These are phyloP conservation scores for Venturia nashicola DNA, from an alignment of 2,329 filamentous ascomycete species.

Conservation along the genomic window DNA sequence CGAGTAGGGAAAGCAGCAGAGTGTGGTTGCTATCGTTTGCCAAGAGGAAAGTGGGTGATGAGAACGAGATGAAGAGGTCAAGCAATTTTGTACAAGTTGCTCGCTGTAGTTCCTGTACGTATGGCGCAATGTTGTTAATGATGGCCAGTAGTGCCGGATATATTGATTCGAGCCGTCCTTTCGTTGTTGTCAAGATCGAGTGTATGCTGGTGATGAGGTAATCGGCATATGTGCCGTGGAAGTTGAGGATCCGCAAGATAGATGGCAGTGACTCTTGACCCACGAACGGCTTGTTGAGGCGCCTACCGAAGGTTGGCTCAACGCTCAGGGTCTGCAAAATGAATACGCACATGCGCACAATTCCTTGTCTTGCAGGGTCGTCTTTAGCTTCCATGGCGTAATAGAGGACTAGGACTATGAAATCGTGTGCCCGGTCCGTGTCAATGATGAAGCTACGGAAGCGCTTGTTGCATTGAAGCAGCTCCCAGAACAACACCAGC, in stretches of 20 bases:
- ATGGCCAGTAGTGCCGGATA: conserved; percentile 87
- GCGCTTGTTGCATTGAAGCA: conserved; percentile 91
- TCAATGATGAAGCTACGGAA: conserved; percentile 96
- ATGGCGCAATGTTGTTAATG: conserved; percentile 84
- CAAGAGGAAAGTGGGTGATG: conserved; percentile 78
- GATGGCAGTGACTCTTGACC: conserved; percentile 77
- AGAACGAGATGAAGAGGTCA: conserved; percentile 85
- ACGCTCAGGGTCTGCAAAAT: conserved; percentile 89
- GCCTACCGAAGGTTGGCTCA: conserved; percentile 79
- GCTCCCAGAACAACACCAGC: conserved; percentile 95
- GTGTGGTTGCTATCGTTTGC: conserved; percentile 85
- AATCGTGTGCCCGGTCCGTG: conserved; percentile 84
- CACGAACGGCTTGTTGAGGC: conserved; percentile 79
- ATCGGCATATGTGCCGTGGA: conserved; percentile 83
- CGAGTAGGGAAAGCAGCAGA: conserved; percentile 68
- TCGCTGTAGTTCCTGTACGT: conserved; percentile 63
- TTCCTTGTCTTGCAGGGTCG: conserved; percentile 76
- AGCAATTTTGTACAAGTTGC: conserved; percentile 70
- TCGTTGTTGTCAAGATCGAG: conserved; percentile 84
- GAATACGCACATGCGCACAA: conserved; percentile 94
- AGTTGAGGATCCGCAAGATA: conserved; percentile 69
- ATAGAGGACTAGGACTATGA: conserved; percentile 79
- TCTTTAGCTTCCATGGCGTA: conserved; percentile 84
- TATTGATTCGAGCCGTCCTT: conserved; percentile 78
- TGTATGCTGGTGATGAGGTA: conserved; percentile 88